phyloP scores from a whole-genome alignment of 345 rosid species.

The Xanthoceras sorbifolium region DNA sequence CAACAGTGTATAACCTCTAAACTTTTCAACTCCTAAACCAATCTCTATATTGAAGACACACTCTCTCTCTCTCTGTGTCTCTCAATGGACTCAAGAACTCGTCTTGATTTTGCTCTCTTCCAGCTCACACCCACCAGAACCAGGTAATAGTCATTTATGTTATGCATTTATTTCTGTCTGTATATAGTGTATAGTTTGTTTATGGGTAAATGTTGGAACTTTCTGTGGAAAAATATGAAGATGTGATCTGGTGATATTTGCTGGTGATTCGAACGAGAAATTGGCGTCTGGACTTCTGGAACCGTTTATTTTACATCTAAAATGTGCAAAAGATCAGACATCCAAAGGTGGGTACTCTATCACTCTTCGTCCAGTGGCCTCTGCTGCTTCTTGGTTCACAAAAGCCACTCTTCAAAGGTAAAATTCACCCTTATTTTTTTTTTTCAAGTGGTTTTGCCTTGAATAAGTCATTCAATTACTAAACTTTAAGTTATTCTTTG shows the following conservation, averaged over 20 bases:
- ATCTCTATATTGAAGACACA: slow-evolving; percentile 3
- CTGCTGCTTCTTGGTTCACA: slow-evolving; percentile 75
- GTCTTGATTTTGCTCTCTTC: slow-evolving; percentile 83
- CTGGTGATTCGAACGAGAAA: slow-evolving; percentile 76
- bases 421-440: neutral
- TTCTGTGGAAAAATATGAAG: slow-evolving; percentile 36
- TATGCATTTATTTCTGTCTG: neutral
- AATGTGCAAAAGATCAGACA: slow-evolving; percentile 81
- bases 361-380: slow-evolving; percentile 59
- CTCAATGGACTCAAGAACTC: slow-evolving; percentile 76
- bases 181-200: neutral
- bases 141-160: slow-evolving; percentile 50
- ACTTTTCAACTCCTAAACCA: neutral
- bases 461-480: neutral
- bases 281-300: slow-evolving; percentile 83
- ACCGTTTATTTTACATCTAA: slow-evolving; percentile 83
- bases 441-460: neutral
- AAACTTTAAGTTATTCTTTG: neutral
- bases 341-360: slow-evolving; percentile 91
- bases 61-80: slow-evolving; percentile 20
- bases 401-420: slow-evolving; percentile 90
- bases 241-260: slow-evolving; percentile 85
- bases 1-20: neutral
- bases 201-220: neutral
- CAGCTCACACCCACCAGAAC: slow-evolving; percentile 98